Conservation (phyloP, 1,284 basidiomycete species). For the Cryptococcus neoformans region DNA sequence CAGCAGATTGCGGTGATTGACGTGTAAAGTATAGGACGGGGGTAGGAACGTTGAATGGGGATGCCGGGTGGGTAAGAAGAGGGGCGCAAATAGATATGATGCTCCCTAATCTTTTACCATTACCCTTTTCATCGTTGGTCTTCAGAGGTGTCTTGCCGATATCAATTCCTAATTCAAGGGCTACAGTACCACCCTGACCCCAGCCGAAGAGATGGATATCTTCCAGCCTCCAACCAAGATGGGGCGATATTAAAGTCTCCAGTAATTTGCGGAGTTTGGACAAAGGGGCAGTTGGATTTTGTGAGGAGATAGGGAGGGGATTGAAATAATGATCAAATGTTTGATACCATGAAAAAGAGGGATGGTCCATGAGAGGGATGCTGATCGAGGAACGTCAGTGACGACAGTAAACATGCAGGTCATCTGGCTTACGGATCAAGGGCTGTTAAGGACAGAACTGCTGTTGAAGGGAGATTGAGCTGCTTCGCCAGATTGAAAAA, state of each 20-base stretch:
- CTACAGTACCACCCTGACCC: conserved; percentile 80
- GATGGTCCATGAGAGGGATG: conserved; percentile 71
- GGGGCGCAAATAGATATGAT: conserved; percentile 67
- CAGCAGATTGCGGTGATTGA: conserved; percentile 33
- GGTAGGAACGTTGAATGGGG: conserved; percentile 55
- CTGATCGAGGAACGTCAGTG: conserved; percentile 45
- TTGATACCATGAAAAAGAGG: conserved; percentile 82
- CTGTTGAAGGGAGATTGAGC: conserved; percentile 81
- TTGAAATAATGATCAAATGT: conserved; percentile 78
- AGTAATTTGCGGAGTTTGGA: conserved; percentile 55
- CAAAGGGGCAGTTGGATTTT: conserved; percentile 61
- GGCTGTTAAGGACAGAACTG: conserved; percentile 72
- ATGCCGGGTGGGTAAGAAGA: conserved; percentile 69
- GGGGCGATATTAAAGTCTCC: conserved; percentile 54
- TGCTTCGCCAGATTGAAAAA: conserved; percentile 70
- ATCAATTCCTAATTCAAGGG: conserved; percentile 61
- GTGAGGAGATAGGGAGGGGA: conserved; percentile 64
- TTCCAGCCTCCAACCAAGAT: conserved; percentile 60
- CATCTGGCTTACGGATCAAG: conserved; percentile 71
- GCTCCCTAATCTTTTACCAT: conserved; percentile 56
- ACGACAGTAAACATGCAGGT: conserved; percentile 58
- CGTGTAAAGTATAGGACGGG: conserved; percentile 54
- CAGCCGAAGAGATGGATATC: conserved; percentile 85
- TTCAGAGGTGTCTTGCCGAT: conserved; percentile 15
- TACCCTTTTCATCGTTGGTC: not conserved